Conservation (phyloP, 164 flowering plant species). For the Sextonia rubra region DNA sequence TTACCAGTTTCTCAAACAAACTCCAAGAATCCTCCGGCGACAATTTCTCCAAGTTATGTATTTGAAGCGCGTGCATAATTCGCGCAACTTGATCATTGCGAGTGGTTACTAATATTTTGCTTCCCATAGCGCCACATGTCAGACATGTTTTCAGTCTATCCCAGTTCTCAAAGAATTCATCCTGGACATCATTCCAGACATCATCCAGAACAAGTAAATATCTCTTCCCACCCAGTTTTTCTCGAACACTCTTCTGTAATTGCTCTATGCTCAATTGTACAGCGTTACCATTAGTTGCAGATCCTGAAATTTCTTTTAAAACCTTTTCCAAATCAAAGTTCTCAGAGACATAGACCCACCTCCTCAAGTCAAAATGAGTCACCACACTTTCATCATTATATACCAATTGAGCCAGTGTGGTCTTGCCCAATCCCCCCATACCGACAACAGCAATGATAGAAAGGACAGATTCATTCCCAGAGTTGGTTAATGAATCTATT, state of each 20-base stretch:
- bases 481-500: background rate
- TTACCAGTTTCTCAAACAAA: too few species aligned
- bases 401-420: slow-evolving; percentile 6
- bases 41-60: too few species aligned
- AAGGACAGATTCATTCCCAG: background rate
- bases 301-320: background rate
- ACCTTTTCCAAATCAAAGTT: background rate
- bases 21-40: too few species aligned
- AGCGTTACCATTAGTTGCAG: background rate
- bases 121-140: too few species aligned
- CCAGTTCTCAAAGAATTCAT: too few species aligned
- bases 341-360: slow-evolving; percentile 1
- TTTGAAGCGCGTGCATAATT: too few species aligned
- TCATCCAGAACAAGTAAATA: too few species aligned
- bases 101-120: too few species aligned
- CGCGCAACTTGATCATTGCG: too few species aligned
- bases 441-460: background rate
- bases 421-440: slow-evolving; percentile 4
- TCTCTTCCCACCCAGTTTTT: too few species aligned
- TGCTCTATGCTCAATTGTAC: background rate
- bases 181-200: too few species aligned
- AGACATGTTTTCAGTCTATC: too few species aligned
- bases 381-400: background rate
- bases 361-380: background rate
- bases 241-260: background rate